These are phyloP conservation scores for Cystobasidiaceae sp. DNA, from an alignment of 1,284 basidiomycete genomes.

Conservation along the genomic window DNA sequence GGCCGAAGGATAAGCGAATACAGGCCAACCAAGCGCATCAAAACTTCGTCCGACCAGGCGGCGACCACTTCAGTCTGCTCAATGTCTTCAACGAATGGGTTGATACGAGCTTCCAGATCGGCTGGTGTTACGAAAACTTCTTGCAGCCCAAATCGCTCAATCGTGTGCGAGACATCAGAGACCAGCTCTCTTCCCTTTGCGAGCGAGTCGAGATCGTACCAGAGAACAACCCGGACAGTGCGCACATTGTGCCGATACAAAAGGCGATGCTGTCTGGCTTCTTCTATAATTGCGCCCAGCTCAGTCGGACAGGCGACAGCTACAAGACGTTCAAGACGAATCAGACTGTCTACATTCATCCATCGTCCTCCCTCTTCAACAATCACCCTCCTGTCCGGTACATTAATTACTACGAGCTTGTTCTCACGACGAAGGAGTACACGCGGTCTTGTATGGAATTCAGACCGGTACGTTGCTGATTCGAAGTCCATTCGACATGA, in stretches of 20 bases:
- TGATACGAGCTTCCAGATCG: constrained; percentile 79
- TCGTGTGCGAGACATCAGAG: constrained; percentile 86
- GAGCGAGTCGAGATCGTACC: constrained; percentile 95
- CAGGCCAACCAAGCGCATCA: constrained; percentile 94
- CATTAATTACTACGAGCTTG: constrained; percentile 87
- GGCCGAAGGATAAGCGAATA: constrained; percentile 83
- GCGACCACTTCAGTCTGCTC: constrained; percentile 93
- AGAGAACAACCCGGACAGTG: constrained; percentile 69
- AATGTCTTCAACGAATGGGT: constrained; percentile 86
- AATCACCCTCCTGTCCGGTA: constrained; percentile 87
- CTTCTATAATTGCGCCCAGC: constrained; percentile 45
- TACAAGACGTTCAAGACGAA: constrained; percentile 43
- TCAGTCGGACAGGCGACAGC: constrained; percentile 43
- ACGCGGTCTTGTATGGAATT: constrained; percentile 93
- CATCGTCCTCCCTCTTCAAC: constrained; percentile 90
- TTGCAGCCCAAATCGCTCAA: constrained; percentile 93
- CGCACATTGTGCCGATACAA: constrained; percentile 86
- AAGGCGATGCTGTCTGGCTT: constrained; percentile 92
- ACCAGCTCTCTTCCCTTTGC: constrained; percentile 90
- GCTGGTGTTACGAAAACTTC: constrained; percentile 83
- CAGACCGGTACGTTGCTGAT: constrained; percentile 61
- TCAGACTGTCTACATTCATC: constrained; percentile 89
- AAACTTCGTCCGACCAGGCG: constrained; percentile 91
- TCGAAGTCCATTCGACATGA: background rate
- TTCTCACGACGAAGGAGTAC: constrained; percentile 56